Conservation (phyloP, 2,329 filamentous ascomycete species). For the Diaporthe sp. region DNA sequence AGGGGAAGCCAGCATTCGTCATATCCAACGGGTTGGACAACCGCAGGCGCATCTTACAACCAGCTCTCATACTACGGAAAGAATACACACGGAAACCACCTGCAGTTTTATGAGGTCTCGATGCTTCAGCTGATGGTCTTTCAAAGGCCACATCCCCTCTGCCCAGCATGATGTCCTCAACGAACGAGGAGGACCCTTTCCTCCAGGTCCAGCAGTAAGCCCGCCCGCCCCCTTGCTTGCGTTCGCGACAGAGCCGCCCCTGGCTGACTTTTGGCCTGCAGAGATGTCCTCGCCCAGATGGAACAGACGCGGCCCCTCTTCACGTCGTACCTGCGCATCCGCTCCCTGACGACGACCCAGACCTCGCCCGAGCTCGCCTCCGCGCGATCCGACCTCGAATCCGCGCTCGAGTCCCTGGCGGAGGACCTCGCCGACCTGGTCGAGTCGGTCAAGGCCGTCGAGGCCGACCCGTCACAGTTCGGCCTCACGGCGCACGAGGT, state of each 20-base stretch:
- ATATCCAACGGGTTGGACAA: neutral
- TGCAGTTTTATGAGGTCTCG: neutral
- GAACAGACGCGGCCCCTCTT: slow-evolving; percentile 87
- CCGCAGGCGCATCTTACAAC: neutral
- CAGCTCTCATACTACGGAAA: neutral
- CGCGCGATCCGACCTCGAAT: slow-evolving; percentile 77
- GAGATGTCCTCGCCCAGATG: slow-evolving; percentile 89
- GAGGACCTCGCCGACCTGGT: slow-evolving; percentile 91
- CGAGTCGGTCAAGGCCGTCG: slow-evolving; percentile 87
- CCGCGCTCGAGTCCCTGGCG: slow-evolving; percentile 75
- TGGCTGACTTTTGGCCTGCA: slow-evolving; percentile 52
- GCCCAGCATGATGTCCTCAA: slow-evolving; percentile 74
- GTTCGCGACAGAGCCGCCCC: neutral
- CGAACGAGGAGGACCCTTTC: slow-evolving; percentile 77
- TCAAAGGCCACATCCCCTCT: slow-evolving; percentile 10
- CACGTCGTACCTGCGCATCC: slow-evolving; percentile 95
- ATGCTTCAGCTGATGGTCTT: slow-evolving; percentile 34
- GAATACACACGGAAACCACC: neutral
- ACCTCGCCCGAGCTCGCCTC: slow-evolving; percentile 87
- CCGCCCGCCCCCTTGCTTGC: slow-evolving; percentile 3
- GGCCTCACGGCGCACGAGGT: slow-evolving; percentile 89
- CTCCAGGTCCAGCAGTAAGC: slow-evolving; percentile 77
- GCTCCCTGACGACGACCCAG: slow-evolving; percentile 80
- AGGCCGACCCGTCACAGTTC: slow-evolving; percentile 88
- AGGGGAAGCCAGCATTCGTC: slow-evolving; percentile 10